phyloP scores from a whole-genome alignment of 2,329 filamentous ascomycete genomes.

The Fusarium nurragi region DNA sequence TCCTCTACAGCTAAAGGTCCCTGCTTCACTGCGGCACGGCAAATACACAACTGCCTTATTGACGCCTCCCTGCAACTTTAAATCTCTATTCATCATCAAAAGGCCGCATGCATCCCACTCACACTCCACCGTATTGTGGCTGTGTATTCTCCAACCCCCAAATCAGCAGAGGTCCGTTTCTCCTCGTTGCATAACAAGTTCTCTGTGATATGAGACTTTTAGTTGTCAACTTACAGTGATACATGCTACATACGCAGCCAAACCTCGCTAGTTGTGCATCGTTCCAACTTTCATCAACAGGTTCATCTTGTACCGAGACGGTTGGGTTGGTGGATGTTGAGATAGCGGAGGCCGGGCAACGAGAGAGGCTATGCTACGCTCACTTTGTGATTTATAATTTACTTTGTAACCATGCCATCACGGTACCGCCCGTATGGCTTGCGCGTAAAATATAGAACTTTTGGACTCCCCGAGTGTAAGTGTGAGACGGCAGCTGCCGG shows the following conservation, averaged over 20 bases:
- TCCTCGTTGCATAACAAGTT: background rate
- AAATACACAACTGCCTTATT: slow-evolving; percentile 13
- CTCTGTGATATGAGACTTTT: background rate
- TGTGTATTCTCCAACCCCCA: slow-evolving; percentile 25
- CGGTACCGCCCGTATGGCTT: background rate
- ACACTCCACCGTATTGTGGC: slow-evolving; percentile 29
- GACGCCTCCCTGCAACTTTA: background rate
- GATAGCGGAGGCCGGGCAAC: background rate
- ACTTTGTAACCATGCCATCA: background rate
- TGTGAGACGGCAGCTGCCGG: background rate
- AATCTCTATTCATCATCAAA: background rate
- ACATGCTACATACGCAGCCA: background rate
- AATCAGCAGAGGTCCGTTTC: slow-evolving; percentile 5
- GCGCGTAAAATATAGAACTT: slow-evolving; percentile 15
- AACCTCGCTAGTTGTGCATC: background rate
- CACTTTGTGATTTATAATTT: background rate
- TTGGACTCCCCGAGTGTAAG: slow-evolving; percentile 13
- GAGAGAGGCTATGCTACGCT: background rate
- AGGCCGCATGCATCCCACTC: background rate
- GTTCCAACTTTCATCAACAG: background rate
- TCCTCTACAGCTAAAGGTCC: slow-evolving; percentile 10
- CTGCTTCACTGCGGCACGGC: slow-evolving; percentile 22
- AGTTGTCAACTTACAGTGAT: background rate
- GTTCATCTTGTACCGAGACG: background rate
- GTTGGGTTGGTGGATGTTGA: background rate